These are phyloP conservation scores for Volvox reticuliferus DNA, from an alignment of 139 green algal species.

Conservation along the genomic window DNA sequence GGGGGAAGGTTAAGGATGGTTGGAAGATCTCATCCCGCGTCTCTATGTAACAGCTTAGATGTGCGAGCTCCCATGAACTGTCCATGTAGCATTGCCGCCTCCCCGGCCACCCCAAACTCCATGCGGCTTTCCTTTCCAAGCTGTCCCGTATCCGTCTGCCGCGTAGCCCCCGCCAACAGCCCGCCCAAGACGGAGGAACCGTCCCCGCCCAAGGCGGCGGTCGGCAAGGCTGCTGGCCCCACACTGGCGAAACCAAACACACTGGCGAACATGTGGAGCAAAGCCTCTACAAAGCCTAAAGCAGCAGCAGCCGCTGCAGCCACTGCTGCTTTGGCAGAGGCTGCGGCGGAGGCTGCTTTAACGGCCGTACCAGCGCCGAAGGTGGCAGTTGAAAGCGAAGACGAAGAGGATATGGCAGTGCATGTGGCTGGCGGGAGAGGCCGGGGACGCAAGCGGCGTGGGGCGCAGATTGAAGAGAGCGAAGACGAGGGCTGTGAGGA, in stretches of 20 bases:
- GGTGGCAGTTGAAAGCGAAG: not conserved
- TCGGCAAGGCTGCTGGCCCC: not conserved
- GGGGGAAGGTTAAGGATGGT: too few species aligned
- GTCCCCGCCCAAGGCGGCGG: conserved; percentile 12
- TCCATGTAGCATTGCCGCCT: too few species aligned
- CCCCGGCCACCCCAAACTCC: too few species aligned
- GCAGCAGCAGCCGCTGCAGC: not conserved
- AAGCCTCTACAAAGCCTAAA: conserved; percentile 22
- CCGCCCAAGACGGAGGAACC: not conserved
- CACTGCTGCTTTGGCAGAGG: not conserved
- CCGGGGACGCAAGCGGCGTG: conserved; percentile 3
- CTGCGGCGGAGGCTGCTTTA: not conserved
- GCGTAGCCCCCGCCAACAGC: not conserved
- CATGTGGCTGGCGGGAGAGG: not conserved
- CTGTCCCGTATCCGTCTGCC: too few species aligned
- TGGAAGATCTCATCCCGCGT: too few species aligned
- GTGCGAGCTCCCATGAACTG: too few species aligned
- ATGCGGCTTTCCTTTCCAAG: too few species aligned
- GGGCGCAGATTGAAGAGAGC: conserved; percentile 24
- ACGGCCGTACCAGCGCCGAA: not conserved
- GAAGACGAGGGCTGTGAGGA: conserved; percentile 21
- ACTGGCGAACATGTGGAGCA: conserved; percentile 44
- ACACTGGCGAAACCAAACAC: not conserved
- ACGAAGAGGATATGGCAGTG: conserved; percentile 12
- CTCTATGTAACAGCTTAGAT: too few species aligned